Base-by-base conservation (phyloP, 169 alveolate genomes). In the Plasmodium adleri region DNA sequence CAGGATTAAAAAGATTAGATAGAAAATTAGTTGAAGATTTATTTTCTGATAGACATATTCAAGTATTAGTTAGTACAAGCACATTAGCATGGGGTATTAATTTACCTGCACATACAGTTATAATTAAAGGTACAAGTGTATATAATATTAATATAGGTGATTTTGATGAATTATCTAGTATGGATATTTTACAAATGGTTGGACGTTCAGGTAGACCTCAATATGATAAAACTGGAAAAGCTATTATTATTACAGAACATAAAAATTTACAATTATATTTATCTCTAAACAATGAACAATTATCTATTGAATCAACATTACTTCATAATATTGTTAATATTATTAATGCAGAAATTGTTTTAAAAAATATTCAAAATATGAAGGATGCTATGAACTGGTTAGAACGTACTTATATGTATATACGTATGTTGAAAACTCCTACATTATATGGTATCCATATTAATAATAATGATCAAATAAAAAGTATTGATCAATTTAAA, bases 1-100 rank as follows among this genome's bases (percentile, higher is more conserved):
- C 99, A 10, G 99, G 99, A 2, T 95, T 99, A 56, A 94, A 98
- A 17, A 94, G 99, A 63, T 96, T 98, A 15, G 99, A 99, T 93
- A 90, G 99, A 39, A 93, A 96, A 80, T 93, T 97, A 47, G 99
- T 99, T 1, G 99, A 99, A 95, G 99, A 98, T 73, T 95, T 99
- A 63, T 99, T 99, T 92, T 97, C 99, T 22, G 99, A 97, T 88
- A 96, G 98, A 62, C 99, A 97, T 90, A 93, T 99, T 22, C 97
- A 98, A 93, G 99, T 99, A 22, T 92, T 99, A 43, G 99, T 98
- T 70, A 97, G 99, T n/a, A 99, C 99, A 0, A 99, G 99, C 4
- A 99, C 99, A 12, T 92, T 99, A 73, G 99, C 99, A 6, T 99
- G 99, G 99, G 99, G 99, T 67, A 99, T 99, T 5, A 99, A 99